These are phyloP conservation scores for Rhizoclosmatium sp. DNA, from an alignment of 192 early-diverging fungal species.

Conservation along the genomic window DNA sequence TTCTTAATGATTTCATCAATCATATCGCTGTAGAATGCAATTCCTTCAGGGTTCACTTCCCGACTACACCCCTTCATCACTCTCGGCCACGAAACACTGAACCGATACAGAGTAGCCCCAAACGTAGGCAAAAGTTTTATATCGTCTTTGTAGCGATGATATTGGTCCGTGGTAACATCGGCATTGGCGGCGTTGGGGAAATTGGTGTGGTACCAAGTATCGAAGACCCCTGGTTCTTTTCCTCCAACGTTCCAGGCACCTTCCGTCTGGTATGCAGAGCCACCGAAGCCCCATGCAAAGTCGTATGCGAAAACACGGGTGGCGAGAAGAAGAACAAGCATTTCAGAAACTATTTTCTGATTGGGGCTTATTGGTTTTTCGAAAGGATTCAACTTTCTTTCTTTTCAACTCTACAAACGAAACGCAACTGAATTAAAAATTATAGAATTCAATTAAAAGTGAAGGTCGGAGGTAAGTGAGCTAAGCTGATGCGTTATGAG, in stretches of 20 bases:
- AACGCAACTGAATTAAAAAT: too few relatives aligned
- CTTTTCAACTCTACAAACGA: too few relatives aligned
- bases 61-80: slow-evolving; percentile 44
- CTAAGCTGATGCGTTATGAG: too few relatives aligned
- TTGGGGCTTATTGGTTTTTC: too few relatives aligned
- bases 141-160: slow-evolving; percentile 38
- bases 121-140: slow-evolving; percentile 33
- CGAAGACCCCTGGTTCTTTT: slow-evolving; percentile 27
- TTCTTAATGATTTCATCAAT: slow-evolving; percentile 43
- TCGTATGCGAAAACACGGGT: background rate
- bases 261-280: slow-evolving; percentile 55
- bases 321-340: too few relatives aligned
- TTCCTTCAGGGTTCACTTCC: slow-evolving; percentile 32
- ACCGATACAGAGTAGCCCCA: slow-evolving; percentile 44
- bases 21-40: slow-evolving; percentile 43
- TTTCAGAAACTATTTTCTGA: too few relatives aligned
- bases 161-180: slow-evolving; percentile 36
- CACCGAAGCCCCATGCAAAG: slow-evolving; percentile 26
- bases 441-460: too few relatives aligned
- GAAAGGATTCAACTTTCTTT: too few relatives aligned
- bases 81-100: slow-evolving; percentile 47
- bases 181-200: background rate
- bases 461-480: too few relatives aligned
- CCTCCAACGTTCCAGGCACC: slow-evolving; percentile 55
- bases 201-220: background rate